A percentile compares a stretch with the other conserved stretches of the same genome.
Conservation (phyloP, 2,329 filamentous ascomycete species). For the Cadophora gregata region DNA sequence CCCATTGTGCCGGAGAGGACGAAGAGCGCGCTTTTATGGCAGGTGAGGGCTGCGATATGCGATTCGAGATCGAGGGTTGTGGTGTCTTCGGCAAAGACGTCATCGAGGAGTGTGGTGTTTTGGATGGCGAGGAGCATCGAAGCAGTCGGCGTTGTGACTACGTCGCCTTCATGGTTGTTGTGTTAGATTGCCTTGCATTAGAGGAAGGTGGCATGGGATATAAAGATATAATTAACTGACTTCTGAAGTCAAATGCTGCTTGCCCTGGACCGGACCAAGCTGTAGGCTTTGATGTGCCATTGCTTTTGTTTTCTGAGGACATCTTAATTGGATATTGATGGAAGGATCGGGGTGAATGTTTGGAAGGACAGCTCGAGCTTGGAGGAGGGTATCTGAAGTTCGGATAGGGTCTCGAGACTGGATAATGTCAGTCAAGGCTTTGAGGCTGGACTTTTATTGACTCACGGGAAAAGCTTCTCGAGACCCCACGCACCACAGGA, state of each 20-base stretch:
- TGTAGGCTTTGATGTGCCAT: slow-evolving; percentile 27
- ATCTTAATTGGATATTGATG: not conserved
- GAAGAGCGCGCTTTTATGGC: slow-evolving; percentile 78
- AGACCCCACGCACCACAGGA: not conserved
- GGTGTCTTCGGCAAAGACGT: slow-evolving; percentile 81
- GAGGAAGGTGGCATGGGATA: not conserved
- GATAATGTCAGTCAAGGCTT: not conserved
- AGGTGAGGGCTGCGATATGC: slow-evolving; percentile 74
- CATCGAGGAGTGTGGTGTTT: slow-evolving; percentile 77
- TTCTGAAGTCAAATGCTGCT: slow-evolving; percentile 46
- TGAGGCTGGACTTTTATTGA: not conserved
- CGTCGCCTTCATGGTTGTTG: slow-evolving; percentile 58
- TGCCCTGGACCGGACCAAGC: slow-evolving; percentile 43
- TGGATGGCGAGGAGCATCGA: slow-evolving; percentile 84
- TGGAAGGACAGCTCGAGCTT: not conserved
- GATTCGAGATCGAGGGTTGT: slow-evolving; percentile 79
- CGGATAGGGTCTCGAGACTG: not conserved
- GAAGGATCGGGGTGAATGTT: not conserved
- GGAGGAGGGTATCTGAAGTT: not conserved
- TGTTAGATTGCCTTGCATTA: slow-evolving; percentile 9
- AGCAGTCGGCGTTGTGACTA: slow-evolving; percentile 76
- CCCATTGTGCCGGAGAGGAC: slow-evolving; percentile 94
- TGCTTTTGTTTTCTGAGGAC: not conserved
- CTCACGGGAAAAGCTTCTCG: slow-evolving; percentile 11
- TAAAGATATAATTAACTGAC: slow-evolving; percentile 28